These are phyloP conservation scores for Malassezia caprae DNA, from an alignment of 1,284 basidiomycete species.

Conservation along the genomic window DNA sequence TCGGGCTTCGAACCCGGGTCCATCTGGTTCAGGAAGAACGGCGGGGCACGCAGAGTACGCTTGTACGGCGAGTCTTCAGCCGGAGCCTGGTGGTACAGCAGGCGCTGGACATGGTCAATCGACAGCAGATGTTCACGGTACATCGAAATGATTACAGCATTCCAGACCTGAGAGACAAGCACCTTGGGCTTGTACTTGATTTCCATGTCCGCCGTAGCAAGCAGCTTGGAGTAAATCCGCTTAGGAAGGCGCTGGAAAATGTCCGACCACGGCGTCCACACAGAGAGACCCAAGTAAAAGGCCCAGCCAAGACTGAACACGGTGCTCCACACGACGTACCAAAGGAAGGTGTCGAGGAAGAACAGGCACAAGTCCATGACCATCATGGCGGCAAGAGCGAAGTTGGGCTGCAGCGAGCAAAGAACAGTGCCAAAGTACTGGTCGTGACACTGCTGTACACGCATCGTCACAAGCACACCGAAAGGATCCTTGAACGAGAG, in stretches of 20 bases:
- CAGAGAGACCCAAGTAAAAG: constrained; percentile 47
- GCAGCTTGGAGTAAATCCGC: constrained; percentile 48
- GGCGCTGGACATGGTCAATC: constrained; percentile 48
- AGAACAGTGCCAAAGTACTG: constrained; percentile 45
- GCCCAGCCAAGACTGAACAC: constrained; percentile 48
- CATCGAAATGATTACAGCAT: constrained; percentile 49
- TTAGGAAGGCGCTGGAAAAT: constrained; percentile 48
- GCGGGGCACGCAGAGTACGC: constrained; percentile 47
- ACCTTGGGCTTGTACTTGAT: constrained; percentile 49
- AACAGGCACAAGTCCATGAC: constrained; percentile 47
- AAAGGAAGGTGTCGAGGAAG: constrained; percentile 48
- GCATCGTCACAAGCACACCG: constrained; percentile 45
- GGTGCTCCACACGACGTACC: constrained; percentile 49
- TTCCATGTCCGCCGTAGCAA: constrained; percentile 48
- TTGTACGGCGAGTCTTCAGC: constrained; percentile 44
- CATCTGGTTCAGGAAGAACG: constrained; percentile 48
- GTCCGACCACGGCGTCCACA: constrained; percentile 48
- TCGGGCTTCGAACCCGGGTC: constrained; percentile 47
- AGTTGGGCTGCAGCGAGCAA: constrained; percentile 44
- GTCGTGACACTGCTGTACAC: constrained; percentile 43
- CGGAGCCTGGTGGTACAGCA: constrained; percentile 48
- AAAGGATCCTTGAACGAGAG: constrained; percentile 48
- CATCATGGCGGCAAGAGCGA: constrained; percentile 44
- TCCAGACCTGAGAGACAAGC: constrained; percentile 48
- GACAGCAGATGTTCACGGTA: constrained; percentile 48